phyloP scores from a whole-genome alignment of 257 asterid species.

The Gynochthodes officinalis region DNA sequence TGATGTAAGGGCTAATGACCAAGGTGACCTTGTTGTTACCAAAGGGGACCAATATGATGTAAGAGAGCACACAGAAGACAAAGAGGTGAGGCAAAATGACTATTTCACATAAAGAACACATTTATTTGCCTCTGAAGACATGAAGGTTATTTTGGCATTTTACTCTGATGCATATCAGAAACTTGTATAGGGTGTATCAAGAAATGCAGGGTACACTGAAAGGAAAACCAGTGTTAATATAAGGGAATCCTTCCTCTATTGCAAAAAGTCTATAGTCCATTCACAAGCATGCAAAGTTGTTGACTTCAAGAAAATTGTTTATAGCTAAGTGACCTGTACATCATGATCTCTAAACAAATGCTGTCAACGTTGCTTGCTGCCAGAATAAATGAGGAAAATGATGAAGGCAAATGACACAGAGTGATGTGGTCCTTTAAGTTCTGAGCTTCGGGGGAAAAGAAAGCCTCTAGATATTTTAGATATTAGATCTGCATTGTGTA shows the following conservation, averaged over 20 bases:
- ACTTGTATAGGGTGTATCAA: background rate
- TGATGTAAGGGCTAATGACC: slow-evolving; percentile 92
- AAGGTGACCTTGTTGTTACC: slow-evolving; percentile 92
- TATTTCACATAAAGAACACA: background rate
- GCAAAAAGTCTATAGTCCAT: background rate
- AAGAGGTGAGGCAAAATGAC: slow-evolving; percentile 50
- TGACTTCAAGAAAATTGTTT: background rate
- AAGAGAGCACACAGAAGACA: slow-evolving; percentile 68
- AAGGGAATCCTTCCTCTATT: background rate
- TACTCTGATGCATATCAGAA: background rate
- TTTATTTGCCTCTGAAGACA: background rate
- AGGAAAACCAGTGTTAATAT: background rate
- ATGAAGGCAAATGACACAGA: background rate
- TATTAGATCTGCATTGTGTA: background rate
- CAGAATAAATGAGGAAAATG: background rate
- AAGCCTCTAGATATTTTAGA: background rate
- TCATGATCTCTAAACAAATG: background rate
- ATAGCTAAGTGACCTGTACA: background rate
- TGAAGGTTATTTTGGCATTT: background rate
- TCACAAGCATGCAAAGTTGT: background rate
- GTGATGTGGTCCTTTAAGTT: background rate
- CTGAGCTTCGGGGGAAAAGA: background rate
- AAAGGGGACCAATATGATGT: slow-evolving; percentile 99
- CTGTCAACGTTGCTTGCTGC: background rate
- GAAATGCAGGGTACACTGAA: background rate